Conservation (phyloP, 2,329 filamentous ascomycete genomes). For the Grosmannia serpens region DNA sequence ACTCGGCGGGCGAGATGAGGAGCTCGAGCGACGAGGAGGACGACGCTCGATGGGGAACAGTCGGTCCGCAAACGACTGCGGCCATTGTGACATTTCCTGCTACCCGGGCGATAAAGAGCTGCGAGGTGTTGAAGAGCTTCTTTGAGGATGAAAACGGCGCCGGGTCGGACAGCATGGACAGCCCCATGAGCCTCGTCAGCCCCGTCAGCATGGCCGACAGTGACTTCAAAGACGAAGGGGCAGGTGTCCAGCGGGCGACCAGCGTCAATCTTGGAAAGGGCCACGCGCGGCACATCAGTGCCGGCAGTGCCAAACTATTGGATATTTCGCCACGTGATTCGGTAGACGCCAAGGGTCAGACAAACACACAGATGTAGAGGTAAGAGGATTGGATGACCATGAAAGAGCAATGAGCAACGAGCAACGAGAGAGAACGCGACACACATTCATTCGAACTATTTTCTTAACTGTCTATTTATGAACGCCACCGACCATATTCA, state of each 20-base stretch:
- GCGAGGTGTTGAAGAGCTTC: conserved; percentile 36
- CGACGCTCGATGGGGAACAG: conserved; percentile 36
- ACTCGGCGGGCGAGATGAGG: conserved; percentile 38
- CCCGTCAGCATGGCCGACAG: conserved; percentile 9
- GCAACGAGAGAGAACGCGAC: background rate
- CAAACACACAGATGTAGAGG: conserved; percentile 2
- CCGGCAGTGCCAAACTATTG: conserved; percentile 64
- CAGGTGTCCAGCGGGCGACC: conserved; percentile 48
- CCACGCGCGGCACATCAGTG: conserved; percentile 62
- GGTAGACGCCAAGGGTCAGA: conserved; percentile 30
- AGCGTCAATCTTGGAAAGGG: conserved; percentile 57
- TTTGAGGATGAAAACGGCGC: conserved; percentile 25
- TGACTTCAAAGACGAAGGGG: conserved; percentile 22
- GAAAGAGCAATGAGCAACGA: background rate
- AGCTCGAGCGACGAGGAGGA: conserved; percentile 51
- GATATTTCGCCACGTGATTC: conserved; percentile 50
- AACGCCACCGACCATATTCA: conserved; percentile 18
- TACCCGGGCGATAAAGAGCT: conserved; percentile 36
- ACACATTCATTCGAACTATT: conserved; percentile 7
- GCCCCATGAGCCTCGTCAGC: conserved; percentile 7
- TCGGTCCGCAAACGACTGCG: conserved; percentile 34
- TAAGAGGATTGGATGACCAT: background rate
- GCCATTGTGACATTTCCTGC: conserved; percentile 40
- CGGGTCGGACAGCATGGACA: conserved; percentile 3
- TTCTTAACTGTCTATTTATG: conserved; percentile 4